Evolutionary conservation across 306 rosid genomes (phyloP).

Genomic region (Quercus mongolica): DNA sequence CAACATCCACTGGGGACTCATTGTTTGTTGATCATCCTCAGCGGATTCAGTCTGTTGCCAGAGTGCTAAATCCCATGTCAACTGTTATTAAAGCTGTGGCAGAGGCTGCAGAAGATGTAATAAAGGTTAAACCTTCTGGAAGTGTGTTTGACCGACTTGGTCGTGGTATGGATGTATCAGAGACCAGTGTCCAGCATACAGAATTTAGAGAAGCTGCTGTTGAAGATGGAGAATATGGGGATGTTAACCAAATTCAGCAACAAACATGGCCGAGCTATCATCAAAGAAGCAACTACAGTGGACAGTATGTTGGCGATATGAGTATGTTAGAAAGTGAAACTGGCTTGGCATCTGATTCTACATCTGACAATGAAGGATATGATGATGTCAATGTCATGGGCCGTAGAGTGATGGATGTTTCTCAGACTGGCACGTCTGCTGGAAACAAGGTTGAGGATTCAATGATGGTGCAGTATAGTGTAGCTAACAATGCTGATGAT

Average conservation of each 20-base stretch:
- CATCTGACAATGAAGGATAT: constrained; percentile 66
- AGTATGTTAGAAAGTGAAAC: constrained; percentile 46
- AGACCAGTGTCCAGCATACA: constrained; percentile 30
- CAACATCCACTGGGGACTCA: constrained; percentile 58
- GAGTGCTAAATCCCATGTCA: constrained; percentile 76
- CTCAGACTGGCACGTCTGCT: constrained; percentile 50
- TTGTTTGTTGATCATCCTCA: constrained; percentile 50
- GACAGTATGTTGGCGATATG: constrained; percentile 37
- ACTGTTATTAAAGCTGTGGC: constrained; percentile 88
- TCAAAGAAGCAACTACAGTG: constrained; percentile 38
- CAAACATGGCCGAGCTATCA: constrained; percentile 33
- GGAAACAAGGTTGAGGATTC: constrained; percentile 49
- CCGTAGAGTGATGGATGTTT: constrained; percentile 36
- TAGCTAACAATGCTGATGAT: constrained; percentile 48
- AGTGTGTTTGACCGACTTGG: constrained; percentile 95
- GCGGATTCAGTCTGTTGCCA: constrained; percentile 45
- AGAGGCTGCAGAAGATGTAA: constrained; percentile 88
- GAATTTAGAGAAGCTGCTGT: constrained; percentile 25
- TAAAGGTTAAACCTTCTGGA: constrained; percentile 62
- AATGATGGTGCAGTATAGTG: constrained; percentile 40
- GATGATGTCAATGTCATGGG: constrained; percentile 43
- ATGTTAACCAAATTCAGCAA: constrained; percentile 35
- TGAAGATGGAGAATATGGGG: constrained; percentile 42
- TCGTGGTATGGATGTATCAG: constrained; percentile 42
- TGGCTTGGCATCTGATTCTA: constrained; percentile 57